Evolutionary conservation across 163 green algal genomes (phyloP).

Genomic region (Chlorella variabilis): DNA sequence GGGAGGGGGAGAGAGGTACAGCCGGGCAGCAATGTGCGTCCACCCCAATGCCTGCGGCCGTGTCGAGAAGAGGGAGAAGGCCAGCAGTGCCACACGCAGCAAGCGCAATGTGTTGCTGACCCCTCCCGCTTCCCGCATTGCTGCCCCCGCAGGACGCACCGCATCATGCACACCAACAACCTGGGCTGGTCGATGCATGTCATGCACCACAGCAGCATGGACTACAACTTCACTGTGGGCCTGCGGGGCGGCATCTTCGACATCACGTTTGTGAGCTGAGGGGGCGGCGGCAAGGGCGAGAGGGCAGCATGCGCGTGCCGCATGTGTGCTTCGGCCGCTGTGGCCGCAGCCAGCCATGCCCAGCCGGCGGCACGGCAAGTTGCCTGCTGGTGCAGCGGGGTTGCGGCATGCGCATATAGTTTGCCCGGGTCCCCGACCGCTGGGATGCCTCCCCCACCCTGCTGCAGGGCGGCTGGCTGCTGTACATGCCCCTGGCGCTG

Average conservation of each 20-base stretch:
- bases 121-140: neutral
- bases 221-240: constrained; percentile 43
- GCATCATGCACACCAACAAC: constrained; percentile 37
- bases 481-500: constrained; percentile 44
- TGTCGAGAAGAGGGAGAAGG: too few relatives aligned
- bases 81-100: too few relatives aligned
- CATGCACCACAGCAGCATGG: constrained; percentile 41
- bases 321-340: too few relatives aligned
- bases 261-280: neutral
- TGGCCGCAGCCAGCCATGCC: too few relatives aligned
- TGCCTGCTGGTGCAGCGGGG: too few relatives aligned
- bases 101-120: neutral
- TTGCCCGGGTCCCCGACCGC: too few relatives aligned
- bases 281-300: neutral
- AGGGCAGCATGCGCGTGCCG: too few relatives aligned
- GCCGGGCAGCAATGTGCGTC: neutral
- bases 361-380: too few relatives aligned
- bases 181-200: constrained; percentile 37
- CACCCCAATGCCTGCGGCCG: too few relatives aligned
- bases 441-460: neutral
- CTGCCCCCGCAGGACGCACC: constrained; percentile 29
- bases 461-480: constrained; percentile 38
- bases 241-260: constrained; percentile 24
- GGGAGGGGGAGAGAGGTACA: too few relatives aligned
- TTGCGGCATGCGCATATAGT: too few relatives aligned